Percentiles rank a stretch among this genome's conserved stretches.
These are phyloP conservation scores for Cercospora citrullina DNA, from an alignment of 2,329 filamentous ascomycete species.

Conservation along the genomic window DNA sequence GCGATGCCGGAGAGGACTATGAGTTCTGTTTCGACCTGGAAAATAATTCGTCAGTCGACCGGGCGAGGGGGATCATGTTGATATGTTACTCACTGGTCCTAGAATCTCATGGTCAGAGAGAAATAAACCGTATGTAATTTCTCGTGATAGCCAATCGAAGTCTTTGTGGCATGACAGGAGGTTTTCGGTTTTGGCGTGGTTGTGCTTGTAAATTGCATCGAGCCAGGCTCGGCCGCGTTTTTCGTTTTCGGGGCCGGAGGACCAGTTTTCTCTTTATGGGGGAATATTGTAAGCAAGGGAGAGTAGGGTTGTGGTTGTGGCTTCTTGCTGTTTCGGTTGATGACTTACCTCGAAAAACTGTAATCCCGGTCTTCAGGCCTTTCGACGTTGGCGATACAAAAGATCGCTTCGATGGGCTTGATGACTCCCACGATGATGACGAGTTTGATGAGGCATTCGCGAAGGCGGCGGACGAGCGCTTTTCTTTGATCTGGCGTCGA, in stretches of 20 bases:
- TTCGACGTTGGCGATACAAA: slow-evolving; percentile 56
- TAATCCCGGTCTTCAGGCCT: slow-evolving; percentile 59
- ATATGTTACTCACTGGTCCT: slow-evolving; percentile 47
- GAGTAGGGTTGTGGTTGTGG: too few relatives aligned
- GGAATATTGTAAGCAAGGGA: too few relatives aligned
- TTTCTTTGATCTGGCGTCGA: slow-evolving; percentile 48
- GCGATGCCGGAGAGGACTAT: slow-evolving; percentile 58
- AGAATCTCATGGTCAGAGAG: slow-evolving; percentile 58
- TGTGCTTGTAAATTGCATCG: slow-evolving; percentile 56
- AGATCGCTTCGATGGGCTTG: slow-evolving; percentile 62
- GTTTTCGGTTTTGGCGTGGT: slow-evolving; percentile 45
- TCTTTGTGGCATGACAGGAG: slow-evolving; percentile 49
- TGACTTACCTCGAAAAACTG: slow-evolving; percentile 47
- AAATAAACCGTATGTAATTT: slow-evolving; percentile 61
- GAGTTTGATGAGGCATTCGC: slow-evolving; percentile 62
- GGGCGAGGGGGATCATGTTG: background rate
- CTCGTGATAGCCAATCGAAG: slow-evolving; percentile 53
- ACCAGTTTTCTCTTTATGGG: slow-evolving; percentile 54
- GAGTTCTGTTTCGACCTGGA: slow-evolving; percentile 52
- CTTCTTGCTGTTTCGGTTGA: background rate
- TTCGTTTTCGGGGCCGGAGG: slow-evolving; percentile 57
- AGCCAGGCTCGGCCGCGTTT: slow-evolving; percentile 58
- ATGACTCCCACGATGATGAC: slow-evolving; percentile 60
- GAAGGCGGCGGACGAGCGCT: slow-evolving; percentile 52
- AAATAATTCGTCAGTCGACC: background rate